phyloP scores from a whole-genome alignment of 2,329 filamentous ascomycete genomes.

The Thielaviopsis populi region DNA sequence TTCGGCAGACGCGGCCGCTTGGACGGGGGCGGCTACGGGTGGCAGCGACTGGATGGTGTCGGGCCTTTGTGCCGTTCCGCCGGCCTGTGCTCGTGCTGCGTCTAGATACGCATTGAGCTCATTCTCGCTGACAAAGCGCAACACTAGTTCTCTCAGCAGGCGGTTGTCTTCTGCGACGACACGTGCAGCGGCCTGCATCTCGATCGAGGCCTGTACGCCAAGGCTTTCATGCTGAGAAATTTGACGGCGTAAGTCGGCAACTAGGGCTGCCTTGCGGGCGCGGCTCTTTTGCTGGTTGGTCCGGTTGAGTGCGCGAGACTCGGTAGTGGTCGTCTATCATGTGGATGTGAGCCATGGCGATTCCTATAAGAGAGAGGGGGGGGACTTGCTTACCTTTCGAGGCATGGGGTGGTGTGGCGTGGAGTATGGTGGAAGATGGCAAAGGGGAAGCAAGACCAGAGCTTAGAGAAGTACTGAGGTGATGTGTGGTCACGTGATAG shows the following conservation, averaged over 20 bases:
- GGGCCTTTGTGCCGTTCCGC: background rate
- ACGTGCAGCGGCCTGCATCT: conserved; percentile 5
- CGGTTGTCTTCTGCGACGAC: background rate
- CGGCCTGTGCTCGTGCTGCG: background rate
- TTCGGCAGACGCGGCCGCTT: background rate
- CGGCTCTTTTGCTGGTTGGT: conserved; percentile 10
- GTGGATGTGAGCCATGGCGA: background rate
- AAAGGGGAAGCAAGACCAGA: background rate
- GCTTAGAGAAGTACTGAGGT: background rate
- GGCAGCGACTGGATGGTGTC: background rate
- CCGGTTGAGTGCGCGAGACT: conserved; percentile 7
- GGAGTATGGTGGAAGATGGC: background rate
- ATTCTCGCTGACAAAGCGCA: background rate
- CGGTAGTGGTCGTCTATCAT: background rate
- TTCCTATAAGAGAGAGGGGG: background rate
- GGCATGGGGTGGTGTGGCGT: background rate
- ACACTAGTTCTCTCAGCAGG: background rate
- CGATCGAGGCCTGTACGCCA: conserved; percentile 7
- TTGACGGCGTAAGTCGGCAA: conserved; percentile 3
- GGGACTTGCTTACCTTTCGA: background rate
- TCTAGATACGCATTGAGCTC: conserved; percentile 2
- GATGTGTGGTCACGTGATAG: too few species aligned
- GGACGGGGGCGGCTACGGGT: background rate
- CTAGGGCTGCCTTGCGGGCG: conserved; percentile 11
- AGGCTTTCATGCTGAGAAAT: conserved; percentile 1